Conservation (phyloP, 2,329 filamentous ascomycete species). For the Fusarium xyrophilum region DNA sequence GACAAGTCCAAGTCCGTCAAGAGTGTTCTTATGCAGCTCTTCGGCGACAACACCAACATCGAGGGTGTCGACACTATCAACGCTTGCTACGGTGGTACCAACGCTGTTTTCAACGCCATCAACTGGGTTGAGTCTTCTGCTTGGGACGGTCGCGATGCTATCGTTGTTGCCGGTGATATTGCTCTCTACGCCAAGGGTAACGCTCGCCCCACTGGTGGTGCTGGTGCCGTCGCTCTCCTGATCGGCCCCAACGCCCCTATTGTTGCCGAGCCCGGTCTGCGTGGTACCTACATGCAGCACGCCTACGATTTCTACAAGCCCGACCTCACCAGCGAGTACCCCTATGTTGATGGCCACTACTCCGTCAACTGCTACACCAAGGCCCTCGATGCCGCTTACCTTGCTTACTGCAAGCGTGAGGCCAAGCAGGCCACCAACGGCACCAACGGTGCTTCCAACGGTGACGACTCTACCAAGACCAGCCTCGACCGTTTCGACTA, state of each 20-base stretch:
- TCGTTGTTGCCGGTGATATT: conserved; percentile 83
- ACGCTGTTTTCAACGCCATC: conserved; percentile 81
- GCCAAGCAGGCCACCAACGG: conserved; percentile 63
- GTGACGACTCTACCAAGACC: conserved; percentile 59
- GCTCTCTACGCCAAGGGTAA: conserved; percentile 85
- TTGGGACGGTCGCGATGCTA: conserved; percentile 83
- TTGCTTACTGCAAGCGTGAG: conserved; percentile 79
- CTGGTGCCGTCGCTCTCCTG: conserved; percentile 79
- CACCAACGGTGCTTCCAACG: conserved; percentile 60
- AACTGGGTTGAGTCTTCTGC: conserved; percentile 89
- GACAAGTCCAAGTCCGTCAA: conserved; percentile 94
- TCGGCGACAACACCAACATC: conserved; percentile 82
- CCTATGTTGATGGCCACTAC: conserved; percentile 84
- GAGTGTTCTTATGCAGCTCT: conserved; percentile 86
- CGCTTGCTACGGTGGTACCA: conserved; percentile 87
- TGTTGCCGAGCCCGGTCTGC: conserved; percentile 78
- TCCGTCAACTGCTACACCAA: conserved; percentile 82
- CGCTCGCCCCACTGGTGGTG: conserved; percentile 81
- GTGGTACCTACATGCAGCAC: conserved; percentile 82
- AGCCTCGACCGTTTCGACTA: conserved; percentile 83
- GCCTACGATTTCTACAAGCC: conserved; percentile 93
- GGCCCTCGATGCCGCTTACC: conserved; percentile 82
- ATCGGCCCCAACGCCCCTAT: conserved; percentile 80
- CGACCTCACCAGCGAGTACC: conserved; percentile 86
- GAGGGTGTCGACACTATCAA: conserved; percentile 86